Conservation (phyloP, 495 filamentous ascomycete genomes). For the Cercophora sp. region DNA sequence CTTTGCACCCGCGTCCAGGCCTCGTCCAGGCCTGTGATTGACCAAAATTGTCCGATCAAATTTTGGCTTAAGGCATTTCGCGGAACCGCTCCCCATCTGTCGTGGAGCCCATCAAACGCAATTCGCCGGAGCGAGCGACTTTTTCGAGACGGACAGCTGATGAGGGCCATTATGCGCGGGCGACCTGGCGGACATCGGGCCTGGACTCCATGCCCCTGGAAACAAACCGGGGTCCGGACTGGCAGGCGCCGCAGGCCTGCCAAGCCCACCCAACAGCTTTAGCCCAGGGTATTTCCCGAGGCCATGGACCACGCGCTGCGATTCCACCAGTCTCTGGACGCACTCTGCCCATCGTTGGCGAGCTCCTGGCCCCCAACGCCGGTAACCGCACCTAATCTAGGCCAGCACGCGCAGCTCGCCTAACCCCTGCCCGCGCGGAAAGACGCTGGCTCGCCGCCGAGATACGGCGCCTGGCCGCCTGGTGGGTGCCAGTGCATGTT, state of each 20-base stretch:
- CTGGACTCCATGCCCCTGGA: conserved; percentile 2
- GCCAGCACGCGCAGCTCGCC: too few species aligned
- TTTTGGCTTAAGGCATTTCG: conserved; percentile 9
- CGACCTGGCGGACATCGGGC: conserved; percentile 2
- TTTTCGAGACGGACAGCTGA: neutral
- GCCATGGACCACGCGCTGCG: neutral
- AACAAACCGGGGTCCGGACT: neutral
- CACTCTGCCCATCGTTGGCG: too few species aligned
- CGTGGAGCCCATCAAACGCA: neutral
- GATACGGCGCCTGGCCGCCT: too few species aligned
- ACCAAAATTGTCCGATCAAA: conserved; percentile 9
- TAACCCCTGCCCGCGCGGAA: too few species aligned
- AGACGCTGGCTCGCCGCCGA: too few species aligned
- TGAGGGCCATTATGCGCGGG: neutral
- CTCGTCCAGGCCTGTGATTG: conserved; percentile 13
- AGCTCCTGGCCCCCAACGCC: too few species aligned
- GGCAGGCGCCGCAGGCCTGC: neutral
- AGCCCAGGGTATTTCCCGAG: conserved; percentile 3
- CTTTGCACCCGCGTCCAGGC: neutral
- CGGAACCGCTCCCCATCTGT: conserved; percentile 3
- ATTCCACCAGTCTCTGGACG: neutral
- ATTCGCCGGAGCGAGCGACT: neutral
- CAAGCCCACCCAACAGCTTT: conserved; percentile 8
- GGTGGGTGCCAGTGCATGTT: too few species aligned
- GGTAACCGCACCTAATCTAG: too few species aligned